Base-by-base conservation (phyloP, 2,329 filamentous ascomycete genomes). In the Ophiocordyceps camponoti-rufipedis region DNA sequence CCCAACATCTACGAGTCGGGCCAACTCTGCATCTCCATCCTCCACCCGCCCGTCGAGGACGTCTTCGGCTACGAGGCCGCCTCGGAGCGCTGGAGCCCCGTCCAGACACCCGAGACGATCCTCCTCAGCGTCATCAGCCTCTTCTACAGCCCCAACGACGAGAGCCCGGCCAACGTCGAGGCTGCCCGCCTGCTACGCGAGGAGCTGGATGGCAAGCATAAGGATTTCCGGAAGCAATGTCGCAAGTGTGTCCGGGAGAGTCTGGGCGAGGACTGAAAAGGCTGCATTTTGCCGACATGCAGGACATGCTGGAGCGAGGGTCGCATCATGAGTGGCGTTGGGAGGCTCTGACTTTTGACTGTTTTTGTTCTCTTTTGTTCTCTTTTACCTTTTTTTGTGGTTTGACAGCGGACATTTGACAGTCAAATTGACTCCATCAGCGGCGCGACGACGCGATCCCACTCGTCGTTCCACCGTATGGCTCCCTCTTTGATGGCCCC, bases 41-140 rank as follows among this genome's bases (percentile, higher is more conserved):
- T 98, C 40, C 91, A 98, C 62, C 85, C 89, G 12, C 89, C 91
- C 5, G 88, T 85, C 65, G 88, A 95, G 57, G 91, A 98, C 59
- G 80, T 85, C 58, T 91, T 84, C 63, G 89, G 89, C 45, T 98
- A 98, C 67, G 91, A 98, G 64, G 75, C 75, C 28, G 88, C 87
- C 14, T 73, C 78, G 29, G 91, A 98, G 71, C 78, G 91, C 49
- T 98, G 91, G 91, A 84, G 76, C 48, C 91, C 91, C 28, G 89
- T 96, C 2, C 91, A 96, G 64, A 88, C 83, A 12, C 88, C 89
- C 45, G 89, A 95, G 70, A 94, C 87, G 19, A 96, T 98, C 50
- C 68, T 98, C 43, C 66, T 98, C 31, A 87, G 80, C 55, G 88
- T 94, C 32, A 93, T 98, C 60, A 91, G 84, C 61, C 80, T 98